Conservation (phyloP, 1,284 basidiomycete genomes). For the Trametes hirsuta region DNA sequence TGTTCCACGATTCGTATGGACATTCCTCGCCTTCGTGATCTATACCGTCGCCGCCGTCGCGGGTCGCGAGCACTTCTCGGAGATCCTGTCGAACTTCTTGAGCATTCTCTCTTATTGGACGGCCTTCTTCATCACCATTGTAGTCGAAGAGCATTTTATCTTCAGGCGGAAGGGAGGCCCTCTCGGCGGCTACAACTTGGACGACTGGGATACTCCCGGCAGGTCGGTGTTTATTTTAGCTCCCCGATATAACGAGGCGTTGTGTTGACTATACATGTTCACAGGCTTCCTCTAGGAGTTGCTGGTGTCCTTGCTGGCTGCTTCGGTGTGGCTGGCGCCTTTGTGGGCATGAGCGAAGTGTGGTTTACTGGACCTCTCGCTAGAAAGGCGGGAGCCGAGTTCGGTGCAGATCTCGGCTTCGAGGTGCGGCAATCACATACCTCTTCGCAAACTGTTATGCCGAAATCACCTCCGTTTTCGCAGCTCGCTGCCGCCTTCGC, state of each 20-base stretch:
- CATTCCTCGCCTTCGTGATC: conserved; percentile 52
- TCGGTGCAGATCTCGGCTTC: conserved; percentile 61
- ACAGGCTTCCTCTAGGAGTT: conserved; percentile 54
- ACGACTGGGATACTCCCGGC: conserved; percentile 54
- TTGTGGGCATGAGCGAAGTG: conserved; percentile 52
- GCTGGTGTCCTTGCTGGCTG: conserved; percentile 55
- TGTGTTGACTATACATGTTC: not conserved
- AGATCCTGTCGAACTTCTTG: conserved; percentile 57
- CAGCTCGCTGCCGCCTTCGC: conserved; percentile 49
- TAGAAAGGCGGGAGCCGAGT: conserved; percentile 42
- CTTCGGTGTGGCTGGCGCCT: conserved; percentile 50
- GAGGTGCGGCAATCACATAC: conserved; percentile 41
- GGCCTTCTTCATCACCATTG: conserved; percentile 61
- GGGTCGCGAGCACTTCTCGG: conserved; percentile 63
- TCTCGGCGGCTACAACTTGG: conserved; percentile 56
- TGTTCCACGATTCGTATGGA: conserved; percentile 65
- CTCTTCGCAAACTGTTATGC: not conserved
- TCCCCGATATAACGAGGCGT: not conserved
- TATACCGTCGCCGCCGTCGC: conserved; percentile 66
- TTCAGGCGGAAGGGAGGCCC: conserved; percentile 49
- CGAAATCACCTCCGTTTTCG: not conserved
- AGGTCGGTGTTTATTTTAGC: conserved; percentile 29
- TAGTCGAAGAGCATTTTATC: conserved; percentile 60
- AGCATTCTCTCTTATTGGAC: conserved; percentile 67
- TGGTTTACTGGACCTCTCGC: conserved; percentile 61